A percentile compares a stretch with the other conserved stretches of the same genome.
phyloP scores from a whole-genome alignment of 768 basidiomycete species.

The Termitomyces sp. region DNA sequence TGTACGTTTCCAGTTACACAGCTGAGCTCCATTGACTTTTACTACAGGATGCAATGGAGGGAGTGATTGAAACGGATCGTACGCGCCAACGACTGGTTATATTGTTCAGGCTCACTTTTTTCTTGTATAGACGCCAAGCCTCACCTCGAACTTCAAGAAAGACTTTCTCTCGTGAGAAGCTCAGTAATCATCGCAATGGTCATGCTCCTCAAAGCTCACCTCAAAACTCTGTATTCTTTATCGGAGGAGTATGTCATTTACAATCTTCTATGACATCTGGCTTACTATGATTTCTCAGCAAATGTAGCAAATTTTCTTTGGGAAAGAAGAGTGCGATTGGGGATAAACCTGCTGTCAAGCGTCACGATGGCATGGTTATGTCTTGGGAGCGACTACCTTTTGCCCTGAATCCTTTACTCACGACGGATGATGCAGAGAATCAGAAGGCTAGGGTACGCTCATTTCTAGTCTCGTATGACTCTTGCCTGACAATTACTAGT shows the following conservation, averaged over 20 bases:
- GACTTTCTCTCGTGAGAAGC: conserved; percentile 44
- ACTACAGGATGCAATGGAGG: conserved; percentile 16
- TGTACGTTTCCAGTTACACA: background rate
- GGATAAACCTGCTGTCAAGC: conserved; percentile 70
- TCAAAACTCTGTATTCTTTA: conserved; percentile 78
- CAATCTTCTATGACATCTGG: background rate
- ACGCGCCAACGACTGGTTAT: background rate
- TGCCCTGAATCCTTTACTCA: conserved; percentile 52
- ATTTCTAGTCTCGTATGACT: background rate
- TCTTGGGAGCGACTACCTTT: conserved; percentile 73
- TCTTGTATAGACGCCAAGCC: conserved; percentile 2
- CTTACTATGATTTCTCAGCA: conserved; percentile 39
- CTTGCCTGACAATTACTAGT: conserved; percentile 31
- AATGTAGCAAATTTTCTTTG: conserved; percentile 82
- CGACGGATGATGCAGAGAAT: conserved; percentile 49
- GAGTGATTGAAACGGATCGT: conserved; percentile 8
- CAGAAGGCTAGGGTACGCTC: conserved; percentile 62
- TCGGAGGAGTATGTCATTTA: conserved; percentile 77
- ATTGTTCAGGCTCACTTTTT: background rate
- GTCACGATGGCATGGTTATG: conserved; percentile 54
- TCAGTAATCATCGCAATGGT: conserved; percentile 81
- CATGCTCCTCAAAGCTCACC: conserved; percentile 80
- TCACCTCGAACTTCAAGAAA: conserved; percentile 11
- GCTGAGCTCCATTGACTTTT: background rate
- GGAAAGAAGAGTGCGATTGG: conserved; percentile 90